Conservation (phyloP, 805 yeast species). For the Saccharomyces cerevisiae region DNA sequence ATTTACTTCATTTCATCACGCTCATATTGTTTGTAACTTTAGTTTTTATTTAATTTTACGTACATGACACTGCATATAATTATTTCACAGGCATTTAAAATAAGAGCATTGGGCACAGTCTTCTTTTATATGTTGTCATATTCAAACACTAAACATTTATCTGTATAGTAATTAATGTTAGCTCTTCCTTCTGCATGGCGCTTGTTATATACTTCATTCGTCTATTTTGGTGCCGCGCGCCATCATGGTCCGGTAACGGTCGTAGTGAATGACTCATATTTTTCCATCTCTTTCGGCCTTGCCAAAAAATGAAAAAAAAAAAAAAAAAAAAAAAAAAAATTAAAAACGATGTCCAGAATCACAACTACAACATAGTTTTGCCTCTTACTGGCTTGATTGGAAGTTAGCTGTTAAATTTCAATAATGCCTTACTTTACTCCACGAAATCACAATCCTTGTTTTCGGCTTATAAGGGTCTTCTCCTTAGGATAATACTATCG, state of each 20-base stretch:
- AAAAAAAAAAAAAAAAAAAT: background rate
- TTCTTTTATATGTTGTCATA: too few species aligned
- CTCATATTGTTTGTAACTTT: background rate
- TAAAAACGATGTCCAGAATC: background rate
- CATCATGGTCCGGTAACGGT: background rate
- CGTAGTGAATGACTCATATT: background rate
- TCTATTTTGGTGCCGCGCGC: background rate
- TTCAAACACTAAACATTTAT: too few species aligned
- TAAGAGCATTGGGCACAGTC: background rate
- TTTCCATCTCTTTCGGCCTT: background rate
- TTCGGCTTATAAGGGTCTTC: background rate
- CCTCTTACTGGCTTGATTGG: background rate
- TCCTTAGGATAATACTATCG: background rate
- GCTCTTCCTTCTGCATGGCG: background rate
- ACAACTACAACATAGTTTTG: background rate
- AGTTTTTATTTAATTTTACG: background rate
- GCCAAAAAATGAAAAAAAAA: too few species aligned
- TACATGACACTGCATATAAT: background rate
- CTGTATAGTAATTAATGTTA: too few species aligned
- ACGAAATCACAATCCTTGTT: background rate
- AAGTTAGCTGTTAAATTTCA: background rate
- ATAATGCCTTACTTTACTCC: background rate
- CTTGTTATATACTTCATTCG: background rate
- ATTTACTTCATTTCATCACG: background rate
- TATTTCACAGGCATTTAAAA: background rate